A percentile compares a stretch with the other conserved stretches of the same genome.
Conservation (phyloP, 169 alveolate genomes). For the Blepharisma undulans region DNA sequence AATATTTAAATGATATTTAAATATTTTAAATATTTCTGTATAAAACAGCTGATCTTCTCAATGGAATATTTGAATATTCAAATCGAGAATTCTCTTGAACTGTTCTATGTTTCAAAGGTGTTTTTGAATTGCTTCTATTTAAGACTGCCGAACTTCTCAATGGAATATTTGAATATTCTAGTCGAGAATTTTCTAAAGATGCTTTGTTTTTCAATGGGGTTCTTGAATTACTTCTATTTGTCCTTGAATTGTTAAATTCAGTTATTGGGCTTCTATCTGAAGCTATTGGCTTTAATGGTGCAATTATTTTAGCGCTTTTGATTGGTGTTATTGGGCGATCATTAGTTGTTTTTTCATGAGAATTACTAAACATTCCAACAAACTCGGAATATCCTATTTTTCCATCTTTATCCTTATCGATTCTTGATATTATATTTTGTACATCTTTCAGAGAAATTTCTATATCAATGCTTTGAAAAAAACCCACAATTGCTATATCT, state of each 20-base stretch:
- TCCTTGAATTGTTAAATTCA: not conserved
- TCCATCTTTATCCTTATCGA: not conserved
- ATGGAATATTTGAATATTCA: not conserved
- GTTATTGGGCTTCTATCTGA: not conserved
- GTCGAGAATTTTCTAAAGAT: not conserved
- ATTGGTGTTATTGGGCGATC: not conserved
- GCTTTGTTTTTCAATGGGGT: not conserved
- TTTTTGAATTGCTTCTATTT: not conserved
- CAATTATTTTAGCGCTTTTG: not conserved
- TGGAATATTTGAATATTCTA: not conserved
- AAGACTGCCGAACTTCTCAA: not conserved
- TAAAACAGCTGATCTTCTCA: not conserved
- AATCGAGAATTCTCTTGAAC: not conserved
- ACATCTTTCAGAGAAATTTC: not conserved
- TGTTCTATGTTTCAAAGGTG: not conserved
- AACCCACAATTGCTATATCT: not conserved
- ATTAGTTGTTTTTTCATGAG: not conserved
- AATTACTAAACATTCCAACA: not conserved
- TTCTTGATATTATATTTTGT: not conserved
- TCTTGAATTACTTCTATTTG: not conserved
- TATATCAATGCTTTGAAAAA: not conserved
- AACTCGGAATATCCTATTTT: not conserved
- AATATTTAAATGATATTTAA: too few relatives aligned
- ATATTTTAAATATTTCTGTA: not conserved
- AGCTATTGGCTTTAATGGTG: not conserved